Evolutionary conservation across 371 early-diverging fungal genomes (phyloP), one percentile per base, ranked within the genome.

Genomic region (Haplosporangium sp.): DNA sequence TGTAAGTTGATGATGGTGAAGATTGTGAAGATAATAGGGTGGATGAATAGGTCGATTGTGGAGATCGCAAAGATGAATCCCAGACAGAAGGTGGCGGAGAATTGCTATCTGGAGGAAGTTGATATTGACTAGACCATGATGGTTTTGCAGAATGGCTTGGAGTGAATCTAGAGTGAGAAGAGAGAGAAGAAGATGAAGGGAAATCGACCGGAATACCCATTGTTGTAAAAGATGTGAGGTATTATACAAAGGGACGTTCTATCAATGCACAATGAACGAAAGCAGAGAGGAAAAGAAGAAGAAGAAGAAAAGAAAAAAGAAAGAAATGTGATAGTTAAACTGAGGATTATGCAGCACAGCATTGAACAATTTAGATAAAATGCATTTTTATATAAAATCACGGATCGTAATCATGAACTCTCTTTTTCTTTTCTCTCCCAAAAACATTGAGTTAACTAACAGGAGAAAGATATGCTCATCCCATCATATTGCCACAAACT

Each of bases 191-290:
- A n/a, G 57, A 35, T 13, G 69, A 52, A 5, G 67, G 67, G 6
- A 70, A 63, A 1, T 71, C 59, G 19, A 81, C 61, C 17, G 81
- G 81, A 55, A 81, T 70, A 40, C 81, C 81, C 81, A 81, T 81
- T 1, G 45, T 42, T 37, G 7, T 4, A n/a, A 5, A 34, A 11
- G 35, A n/a, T 58, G 20, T 11, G 3, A 11, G n/a, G 27, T 56
- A 40, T 19, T 7, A 20, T 13, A 2, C 10, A 20, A 17, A n/a
- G n/a, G 27, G 19, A 53, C 15, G 20, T 42, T 17, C 11, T 9
- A 50, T 11, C 27, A 55, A 15, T 19, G 27, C 27, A 27, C 27
- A 27, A 27, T 27, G 27, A 27, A 27, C 27, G 38, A 55, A 17
- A 63, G 17, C 20, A 6, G 10, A 50, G 27, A 4, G 53, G 4